phyloP scores from a whole-genome alignment of 192 early-diverging fungal genomes.

The Mortierella claussenii region DNA sequence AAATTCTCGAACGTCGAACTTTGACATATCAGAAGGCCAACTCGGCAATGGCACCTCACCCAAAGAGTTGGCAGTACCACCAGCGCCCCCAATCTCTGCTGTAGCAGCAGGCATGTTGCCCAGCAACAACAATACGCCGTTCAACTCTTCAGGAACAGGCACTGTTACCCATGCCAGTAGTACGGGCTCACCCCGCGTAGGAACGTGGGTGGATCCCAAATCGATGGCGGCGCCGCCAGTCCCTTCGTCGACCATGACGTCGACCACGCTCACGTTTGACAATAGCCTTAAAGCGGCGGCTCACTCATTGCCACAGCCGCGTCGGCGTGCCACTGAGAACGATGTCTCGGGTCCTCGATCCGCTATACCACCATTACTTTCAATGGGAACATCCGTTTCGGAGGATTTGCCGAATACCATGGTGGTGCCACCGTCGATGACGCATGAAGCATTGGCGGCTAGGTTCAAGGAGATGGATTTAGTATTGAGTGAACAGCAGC shows the following conservation, averaged over 20 bases:
- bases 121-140: neutral
- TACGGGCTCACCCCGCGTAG: conserved; percentile 8
- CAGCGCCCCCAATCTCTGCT: neutral
- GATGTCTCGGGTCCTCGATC: too few relatives aligned
- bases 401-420: conserved; percentile 24
- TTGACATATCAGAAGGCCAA: neutral
- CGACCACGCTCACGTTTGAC: conserved; percentile 13
- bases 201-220: conserved; percentile 35
- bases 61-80: neutral
- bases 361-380: neutral
- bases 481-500: conserved; percentile 19
- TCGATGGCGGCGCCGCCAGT: conserved; percentile 27
- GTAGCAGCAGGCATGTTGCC: conserved; percentile 24
- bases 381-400: conserved; percentile 4
- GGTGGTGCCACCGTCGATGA: conserved; percentile 29
- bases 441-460: conserved; percentile 47
- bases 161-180: too few relatives aligned
- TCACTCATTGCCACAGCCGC: conserved; percentile 4
- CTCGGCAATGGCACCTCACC: neutral
- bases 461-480: conserved; percentile 52
- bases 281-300: conserved; percentile 15
- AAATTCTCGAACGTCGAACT: neutral
- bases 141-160: neutral
- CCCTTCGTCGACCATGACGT: conserved; percentile 22
- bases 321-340: neutral